Evolutionary conservation across 176 grass and related monocot genomes (phyloP), one percentile per base, ranked within the genome.

Genomic region (Carex myosuroides): DNA sequence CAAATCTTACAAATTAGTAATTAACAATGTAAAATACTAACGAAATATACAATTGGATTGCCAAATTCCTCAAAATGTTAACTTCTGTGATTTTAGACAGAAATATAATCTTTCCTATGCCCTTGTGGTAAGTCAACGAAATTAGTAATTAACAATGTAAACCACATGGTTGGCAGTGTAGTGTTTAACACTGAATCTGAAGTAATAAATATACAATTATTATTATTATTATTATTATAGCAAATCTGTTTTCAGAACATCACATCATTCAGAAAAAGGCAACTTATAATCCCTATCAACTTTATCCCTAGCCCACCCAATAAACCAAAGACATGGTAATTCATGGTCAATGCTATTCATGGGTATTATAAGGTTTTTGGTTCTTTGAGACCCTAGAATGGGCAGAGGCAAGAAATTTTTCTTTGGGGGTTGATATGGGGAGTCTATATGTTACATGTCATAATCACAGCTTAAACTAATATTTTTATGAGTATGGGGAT

Each of bases 1-100:
- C 8, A 46, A 72, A 72, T 72, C 39, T 21, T 50, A 50, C 70
- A 46, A 52, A 52, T 46, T 73, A 52, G 8, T 44, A 70, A 42
- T 70, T 44, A 33, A 44, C 67, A 70, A 70, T 70, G 67, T 42
- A 42, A 42, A 44, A 70, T 70, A 70, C 66, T 13, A 68, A 72
- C 3, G 3, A n/a, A 68, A 29, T 33, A 13, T 73, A 74, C 10
- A 26, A 3, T 53, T 13, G 53, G 11, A 75, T 53, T 50, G 21
- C 14, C 42, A 73, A 11, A 72, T 73, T 9, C 42, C 9, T 75
- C 41, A 75, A 75, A 24, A 26, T 75, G 18, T 41, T 52, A 70
- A 70, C 17, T 70, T 42, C 7, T 42, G 39, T 70, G 42, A 35
- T 70, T 20, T 21, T 50, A 50, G 17, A 44, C 16, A 1, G 39